Base-by-base conservation (phyloP, 1,139 yeast species). In the Pichia sp. region DNA sequence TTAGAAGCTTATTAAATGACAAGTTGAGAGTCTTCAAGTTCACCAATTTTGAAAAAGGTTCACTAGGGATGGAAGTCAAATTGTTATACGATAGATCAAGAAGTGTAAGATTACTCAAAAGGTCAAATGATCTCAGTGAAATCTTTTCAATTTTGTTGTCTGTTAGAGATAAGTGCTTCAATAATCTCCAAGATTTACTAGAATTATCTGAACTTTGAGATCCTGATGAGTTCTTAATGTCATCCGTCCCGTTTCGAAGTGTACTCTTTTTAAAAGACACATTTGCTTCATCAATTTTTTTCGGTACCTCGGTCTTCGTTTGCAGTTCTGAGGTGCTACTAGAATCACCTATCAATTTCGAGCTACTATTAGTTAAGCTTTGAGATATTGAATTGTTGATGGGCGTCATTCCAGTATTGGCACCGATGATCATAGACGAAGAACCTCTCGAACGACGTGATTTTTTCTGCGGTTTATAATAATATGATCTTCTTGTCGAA, bases 21-120 rank as follows among this genome's bases (percentile, higher is more conserved):
- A 83, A 68, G 62, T 82, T 82, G 50, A 83, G 69, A 52, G 82
- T 79, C 58, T 76, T 78, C 55, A 83, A 66, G 58, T 74, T 74
- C 1, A 66, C 60, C 46, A 83, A 70, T 49, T 76, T 75, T 22
- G 75, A 72, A 46, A 82, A 68, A 2, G 86, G 82, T 16, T 69
- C 71, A n/a, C 52, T 50, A 0, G 88, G 87, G 16, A 83, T 59
- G 9, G 68, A 66, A 36, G 74, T 75, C 34, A 83, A 66, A 40
- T 74, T 65, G 60, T 83, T 83, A 52, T 75, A 73, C 1, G 87
- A 80, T 42, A 83, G 66, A 60, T 83, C 85, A 49, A 83, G 70
- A 49, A 82, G 80, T 13, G 80, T 79, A 25, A 83, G 67, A 52
- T 76, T 76, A 16, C 65, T 60, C 34, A 83, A 68, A 2, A 81